phyloP scores from a whole-genome alignment of 352 stramenopile species.

The Pythium phragmiticola region DNA sequence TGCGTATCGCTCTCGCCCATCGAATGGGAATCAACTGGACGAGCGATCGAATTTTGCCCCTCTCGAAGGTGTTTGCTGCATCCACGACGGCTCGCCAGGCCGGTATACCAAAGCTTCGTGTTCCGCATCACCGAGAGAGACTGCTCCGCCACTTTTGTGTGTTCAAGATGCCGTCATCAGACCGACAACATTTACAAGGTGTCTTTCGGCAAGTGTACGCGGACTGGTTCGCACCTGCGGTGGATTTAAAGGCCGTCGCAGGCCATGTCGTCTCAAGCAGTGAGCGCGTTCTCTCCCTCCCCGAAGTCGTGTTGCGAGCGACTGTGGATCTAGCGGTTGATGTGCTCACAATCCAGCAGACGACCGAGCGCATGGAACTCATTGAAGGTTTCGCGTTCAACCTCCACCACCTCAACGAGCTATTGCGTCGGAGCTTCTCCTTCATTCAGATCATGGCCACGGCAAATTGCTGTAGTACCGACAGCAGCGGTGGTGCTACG shows the following conservation, averaged over 20 bases:
- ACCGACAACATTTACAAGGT: slow-evolving; percentile 45
- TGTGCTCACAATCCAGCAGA: slow-evolving; percentile 37
- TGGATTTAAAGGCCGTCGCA: not conserved
- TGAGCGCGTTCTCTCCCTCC: slow-evolving; percentile 31
- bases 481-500: slow-evolving; percentile 19
- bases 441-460: slow-evolving; percentile 18
- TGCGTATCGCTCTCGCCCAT: slow-evolving; percentile 54
- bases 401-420: slow-evolving; percentile 41
- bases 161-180: slow-evolving; percentile 38
- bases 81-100: slow-evolving; percentile 31
- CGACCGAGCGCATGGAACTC: slow-evolving; percentile 8
- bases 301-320: slow-evolving; percentile 52
- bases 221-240: slow-evolving; percentile 25
- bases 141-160: slow-evolving; percentile 56
- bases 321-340: slow-evolving; percentile 52
- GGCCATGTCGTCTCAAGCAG: not conserved
- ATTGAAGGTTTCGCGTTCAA: slow-evolving; percentile 43
- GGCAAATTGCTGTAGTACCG: not conserved
- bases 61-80: slow-evolving; percentile 44
- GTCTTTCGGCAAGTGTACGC: slow-evolving; percentile 52
- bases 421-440: slow-evolving; percentile 40
- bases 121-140: slow-evolving; percentile 14
- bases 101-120: not conserved
- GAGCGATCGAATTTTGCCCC: slow-evolving; percentile 21
- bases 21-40: slow-evolving; percentile 36